Percentiles rank a stretch among this genome's conserved stretches.
These are phyloP conservation scores for Ceratocystis cacaofunesta DNA, from an alignment of 2,329 filamentous ascomycete species.

Conservation along the genomic window DNA sequence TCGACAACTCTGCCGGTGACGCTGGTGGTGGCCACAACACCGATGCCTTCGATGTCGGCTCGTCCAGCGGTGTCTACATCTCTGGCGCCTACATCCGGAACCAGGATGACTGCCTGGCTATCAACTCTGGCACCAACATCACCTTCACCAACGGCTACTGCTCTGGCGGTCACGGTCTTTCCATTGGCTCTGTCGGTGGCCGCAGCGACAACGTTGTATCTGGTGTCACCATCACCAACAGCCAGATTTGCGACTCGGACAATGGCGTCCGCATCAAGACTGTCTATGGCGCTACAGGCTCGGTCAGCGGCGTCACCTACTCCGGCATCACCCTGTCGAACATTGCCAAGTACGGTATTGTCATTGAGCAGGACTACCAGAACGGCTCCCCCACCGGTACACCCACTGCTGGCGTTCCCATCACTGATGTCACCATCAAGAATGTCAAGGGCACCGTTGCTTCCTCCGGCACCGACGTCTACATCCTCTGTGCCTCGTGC, in stretches of 20 bases:
- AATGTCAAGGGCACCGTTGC: constrained; percentile 31
- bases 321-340: constrained; percentile 29
- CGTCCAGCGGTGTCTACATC: constrained; percentile 35
- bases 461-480: constrained; percentile 29
- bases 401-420: constrained; percentile 36
- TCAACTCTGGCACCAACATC: constrained; percentile 39
- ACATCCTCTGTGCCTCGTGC: constrained; percentile 39
- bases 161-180: constrained; percentile 31
- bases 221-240: constrained; percentile 35
- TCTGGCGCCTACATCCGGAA: constrained; percentile 39
- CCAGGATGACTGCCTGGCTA: constrained; percentile 46
- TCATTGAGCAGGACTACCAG: constrained; percentile 33
- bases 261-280: constrained; percentile 41
- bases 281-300: constrained; percentile 31
- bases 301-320: constrained; percentile 31
- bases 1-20: constrained; percentile 29
- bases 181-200: constrained; percentile 32
- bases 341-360: constrained; percentile 29
- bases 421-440: constrained; percentile 33
- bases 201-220: constrained; percentile 38
- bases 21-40: constrained; percentile 34
- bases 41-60: constrained; percentile 43
- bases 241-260: constrained; percentile 35
- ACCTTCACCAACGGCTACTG: constrained; percentile 32
- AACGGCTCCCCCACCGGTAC: constrained; percentile 33